These are phyloP conservation scores for Talaromyces wortmannii DNA, from an alignment of 495 filamentous ascomycete genomes.

Conservation along the genomic window DNA sequence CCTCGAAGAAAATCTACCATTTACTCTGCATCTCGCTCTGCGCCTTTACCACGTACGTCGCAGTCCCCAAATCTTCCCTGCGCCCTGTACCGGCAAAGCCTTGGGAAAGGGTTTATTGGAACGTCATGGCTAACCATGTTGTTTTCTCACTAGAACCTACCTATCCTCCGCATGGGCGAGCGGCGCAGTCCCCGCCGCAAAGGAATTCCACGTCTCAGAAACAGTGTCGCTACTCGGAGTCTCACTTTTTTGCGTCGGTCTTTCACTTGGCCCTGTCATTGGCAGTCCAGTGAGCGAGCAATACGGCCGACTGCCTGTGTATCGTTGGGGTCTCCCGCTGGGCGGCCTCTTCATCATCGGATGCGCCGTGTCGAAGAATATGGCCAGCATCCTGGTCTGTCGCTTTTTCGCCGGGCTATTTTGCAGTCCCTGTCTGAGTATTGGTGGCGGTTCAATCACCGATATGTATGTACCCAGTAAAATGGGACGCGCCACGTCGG, in stretches of 20 bases:
- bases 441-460: slow-evolving; percentile 38
- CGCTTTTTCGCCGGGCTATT: slow-evolving; percentile 57
- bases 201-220: slow-evolving; percentile 36
- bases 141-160: slow-evolving; percentile 23
- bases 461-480: slow-evolving; percentile 16
- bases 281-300: slow-evolving; percentile 53
- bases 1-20: slow-evolving; percentile 16
- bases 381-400: slow-evolving; percentile 48
- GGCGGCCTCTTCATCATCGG: slow-evolving; percentile 57
- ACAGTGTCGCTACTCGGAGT: slow-evolving; percentile 48
- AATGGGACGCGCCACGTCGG: too few species aligned
- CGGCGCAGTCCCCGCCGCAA: slow-evolving; percentile 27
- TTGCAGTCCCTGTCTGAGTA: slow-evolving; percentile 22
- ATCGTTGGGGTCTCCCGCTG: slow-evolving; percentile 42
- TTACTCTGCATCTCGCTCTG: slow-evolving; percentile 14
- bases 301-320: slow-evolving; percentile 47
- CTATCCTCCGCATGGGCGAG: slow-evolving; percentile 47
- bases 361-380: slow-evolving; percentile 45
- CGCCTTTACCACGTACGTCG: slow-evolving; percentile 16
- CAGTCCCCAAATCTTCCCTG: background rate
- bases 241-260: slow-evolving; percentile 47
- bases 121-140: background rate
- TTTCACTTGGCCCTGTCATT: slow-evolving; percentile 52
- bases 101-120: too few species aligned
- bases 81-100: slow-evolving; percentile 11